Base-by-base conservation (phyloP, 345 rosid species). In the Crucihimalaya himalaica region DNA sequence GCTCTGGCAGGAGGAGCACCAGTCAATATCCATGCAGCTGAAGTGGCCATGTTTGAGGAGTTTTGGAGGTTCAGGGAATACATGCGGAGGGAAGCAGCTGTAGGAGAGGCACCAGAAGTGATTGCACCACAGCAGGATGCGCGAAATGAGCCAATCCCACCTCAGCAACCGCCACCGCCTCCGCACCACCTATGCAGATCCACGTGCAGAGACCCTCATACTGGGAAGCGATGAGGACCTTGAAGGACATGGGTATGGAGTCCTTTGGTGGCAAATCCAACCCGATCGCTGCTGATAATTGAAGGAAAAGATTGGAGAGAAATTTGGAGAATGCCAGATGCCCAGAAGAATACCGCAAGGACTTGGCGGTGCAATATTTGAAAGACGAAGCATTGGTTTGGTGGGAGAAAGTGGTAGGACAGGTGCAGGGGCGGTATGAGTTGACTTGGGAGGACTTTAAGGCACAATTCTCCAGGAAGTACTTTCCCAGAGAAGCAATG, bases 91-190 rank as follows among this genome's bases (percentile, higher is more conserved):
- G 29, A 12, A 2, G 8, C 0, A 11, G n/a, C 2, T 21, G 0
- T 11, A 8, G 2, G 55, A 11, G n/a, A 1, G 0, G 55, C 29
- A 46, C 51, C 13, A 0, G 51, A 18, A 4, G 51, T 8, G 5
- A 46, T 8, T 46, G 5, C 5, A 6, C 51, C 21, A 46, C 12
- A 7, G 2, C 2, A 1, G 3, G 12, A 8, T 3, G 5, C 5
- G 0, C 51, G 5, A 2, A 0, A 6, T 7, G 0, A 7, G 11
- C 11, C 1, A 46, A 2, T n/a, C n/a, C n/a, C n/a, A n/a, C n/a
- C n/a, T n/a, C n/a, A n/a, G n/a, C 7, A 21, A 7, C 50, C 4
- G 1, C 20, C 20, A 0, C 48, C 19, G 18, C 20, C 16, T n/a
- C 50, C 4, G 8, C 19, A 16, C 50, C 9, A 15, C 19, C 1